phyloP scores from a whole-genome alignment of 1,284 basidiomycete genomes.

The Boletus smithii region DNA sequence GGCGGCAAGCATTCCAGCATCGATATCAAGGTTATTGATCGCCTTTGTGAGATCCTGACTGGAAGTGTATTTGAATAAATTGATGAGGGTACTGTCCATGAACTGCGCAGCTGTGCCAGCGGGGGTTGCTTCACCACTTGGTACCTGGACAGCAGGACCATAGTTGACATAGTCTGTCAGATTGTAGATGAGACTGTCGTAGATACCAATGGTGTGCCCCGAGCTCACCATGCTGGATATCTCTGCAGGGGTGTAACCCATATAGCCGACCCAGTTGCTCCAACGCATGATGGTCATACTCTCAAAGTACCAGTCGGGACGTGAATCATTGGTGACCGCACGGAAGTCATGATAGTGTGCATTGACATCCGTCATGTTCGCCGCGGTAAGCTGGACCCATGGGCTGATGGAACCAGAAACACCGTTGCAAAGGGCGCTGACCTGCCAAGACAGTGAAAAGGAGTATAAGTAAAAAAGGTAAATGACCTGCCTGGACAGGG shows the following conservation, averaged over 20 bases:
- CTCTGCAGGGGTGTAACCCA: constrained; percentile 82
- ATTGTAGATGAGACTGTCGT: constrained; percentile 86
- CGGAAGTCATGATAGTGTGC: too few relatives aligned
- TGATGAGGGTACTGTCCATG: constrained; percentile 72
- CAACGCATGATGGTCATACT: too few relatives aligned
- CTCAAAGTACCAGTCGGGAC: too few relatives aligned
- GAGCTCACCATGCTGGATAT: constrained; percentile 67
- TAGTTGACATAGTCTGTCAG: constrained; percentile 74
- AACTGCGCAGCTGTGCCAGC: constrained; percentile 61
- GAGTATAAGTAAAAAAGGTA: neutral
- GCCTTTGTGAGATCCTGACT: constrained; percentile 85
- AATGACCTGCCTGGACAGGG: constrained; percentile 79
- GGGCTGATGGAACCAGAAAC: constrained; percentile 80
- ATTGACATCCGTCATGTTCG: too few relatives aligned
- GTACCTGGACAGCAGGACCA: constrained; percentile 55
- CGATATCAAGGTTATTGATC: constrained; percentile 68
- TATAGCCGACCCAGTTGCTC: constrained; percentile 83
- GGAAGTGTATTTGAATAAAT: constrained; percentile 79
- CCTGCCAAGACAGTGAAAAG: constrained; percentile 42
- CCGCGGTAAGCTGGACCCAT: constrained; percentile 78
- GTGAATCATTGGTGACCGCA: too few relatives aligned
- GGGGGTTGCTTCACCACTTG: constrained; percentile 62
- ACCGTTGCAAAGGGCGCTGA: constrained; percentile 92
- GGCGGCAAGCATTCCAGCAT: constrained; percentile 59
- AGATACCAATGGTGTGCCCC: constrained; percentile 75